Evolutionary conservation across 2,329 filamentous ascomycete genomes (phyloP), one percentile per base, ranked within the genome.

Genomic region (Colletotrichum sansevieriae): DNA sequence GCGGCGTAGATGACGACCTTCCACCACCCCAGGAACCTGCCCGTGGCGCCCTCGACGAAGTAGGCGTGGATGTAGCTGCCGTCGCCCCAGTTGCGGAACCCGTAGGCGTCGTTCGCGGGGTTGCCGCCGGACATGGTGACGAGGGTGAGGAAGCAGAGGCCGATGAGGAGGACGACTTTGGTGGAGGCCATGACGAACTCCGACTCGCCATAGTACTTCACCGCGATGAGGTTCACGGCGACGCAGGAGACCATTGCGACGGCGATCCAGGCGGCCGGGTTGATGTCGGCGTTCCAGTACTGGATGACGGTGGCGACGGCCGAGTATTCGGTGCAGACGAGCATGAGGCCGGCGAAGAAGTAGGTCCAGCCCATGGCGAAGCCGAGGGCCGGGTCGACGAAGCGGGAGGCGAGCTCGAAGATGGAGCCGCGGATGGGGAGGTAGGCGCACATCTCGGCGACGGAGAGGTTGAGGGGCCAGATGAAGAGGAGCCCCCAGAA

Each of bases 81-180:
- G 3, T 70, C 69, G n/a, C 73, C 74, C 80, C 87, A 89, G 76
- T 86, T 84, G 25, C 88, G 83, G 75, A 91, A 91, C n/a, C 89
- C 89, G 72, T 88, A 90, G n/a, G 85, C 81, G 72, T 91, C 88
- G 22, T 83, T 78, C 8, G 84, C 75, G 1, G 90, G 91, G 73
- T 92, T 92, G 10, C 88, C 90, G 18, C 90, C 90, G 15, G 90
- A 78, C 89, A 92, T 92, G 68, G 85, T 87, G 75, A 92, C 83
- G 76, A 92, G 88, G 3, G 90, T 91, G 77, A 88, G 88, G 73
- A 84, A 75, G 69, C 91, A 84, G 61, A 91, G 81, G 2, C 86
- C 87, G 63, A 90, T 71, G 20, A 83, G 75, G n/a, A 83, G 76
- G 22, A 83, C 69, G 44, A 83, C 88, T 72, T 83, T 83, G 65